Evolutionary conservation across 345 rosid species (phyloP).

Genomic region (Salix dunnii): DNA sequence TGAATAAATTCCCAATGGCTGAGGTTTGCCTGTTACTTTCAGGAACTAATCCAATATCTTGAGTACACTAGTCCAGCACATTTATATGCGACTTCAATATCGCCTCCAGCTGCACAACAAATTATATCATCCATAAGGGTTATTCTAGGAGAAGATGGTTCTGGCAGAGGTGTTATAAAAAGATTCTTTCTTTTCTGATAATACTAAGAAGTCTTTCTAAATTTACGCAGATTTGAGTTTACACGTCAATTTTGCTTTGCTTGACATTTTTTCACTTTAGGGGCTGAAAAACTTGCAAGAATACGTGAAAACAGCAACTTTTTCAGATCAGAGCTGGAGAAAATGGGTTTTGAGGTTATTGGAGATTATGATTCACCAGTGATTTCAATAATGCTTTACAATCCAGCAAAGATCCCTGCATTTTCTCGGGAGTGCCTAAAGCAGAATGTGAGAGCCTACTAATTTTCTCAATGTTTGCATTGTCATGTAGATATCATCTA

Average conservation of each 20-base stretch:
- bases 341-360: slow-evolving; percentile 95
- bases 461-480: background rate
- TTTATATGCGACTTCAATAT: slow-evolving; percentile 88
- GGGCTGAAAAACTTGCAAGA: slow-evolving; percentile 83
- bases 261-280: slow-evolving; percentile 27
- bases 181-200: background rate
- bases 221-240: background rate
- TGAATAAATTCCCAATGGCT: background rate
- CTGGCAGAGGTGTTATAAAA: slow-evolving; percentile 62
- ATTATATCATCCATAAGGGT: slow-evolving; percentile 80
- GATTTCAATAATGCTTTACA: slow-evolving; percentile 97
- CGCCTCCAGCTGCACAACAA: slow-evolving; percentile 91
- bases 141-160: slow-evolving; percentile 92
- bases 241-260: background rate
- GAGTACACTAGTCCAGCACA: slow-evolving; percentile 82
- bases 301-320: slow-evolving; percentile 96
- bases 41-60: slow-evolving; percentile 80
- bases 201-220: background rate
- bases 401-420: slow-evolving; percentile 94
- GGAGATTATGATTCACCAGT: slow-evolving; percentile 98
- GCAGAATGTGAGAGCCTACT: slow-evolving; percentile 46
- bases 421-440: slow-evolving; percentile 89
- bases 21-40: slow-evolving; percentile 8
- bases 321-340: slow-evolving; percentile 81
- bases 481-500: background rate